phyloP scores from a whole-genome alignment of 768 basidiomycete genomes.

The Hemileccinum rubropunctum region DNA sequence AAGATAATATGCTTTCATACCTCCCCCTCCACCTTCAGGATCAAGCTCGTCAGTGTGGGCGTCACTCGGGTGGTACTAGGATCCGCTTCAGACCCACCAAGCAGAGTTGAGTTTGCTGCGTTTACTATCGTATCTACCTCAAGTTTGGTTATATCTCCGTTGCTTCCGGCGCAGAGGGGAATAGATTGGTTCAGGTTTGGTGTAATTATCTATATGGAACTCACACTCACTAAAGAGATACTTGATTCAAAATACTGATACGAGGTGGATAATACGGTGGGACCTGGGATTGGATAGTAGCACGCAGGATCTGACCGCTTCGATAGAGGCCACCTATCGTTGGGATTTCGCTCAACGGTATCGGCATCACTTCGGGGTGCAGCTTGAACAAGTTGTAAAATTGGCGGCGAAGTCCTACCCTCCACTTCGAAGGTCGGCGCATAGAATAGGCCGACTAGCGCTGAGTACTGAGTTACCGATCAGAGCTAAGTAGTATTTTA shows the following conservation, averaged over 20 bases:
- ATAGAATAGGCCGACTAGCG: no score
- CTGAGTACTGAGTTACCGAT: no score
- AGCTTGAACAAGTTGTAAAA: no score
- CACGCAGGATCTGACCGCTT: conserved; percentile 33
- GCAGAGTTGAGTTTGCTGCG: conserved; percentile 71
- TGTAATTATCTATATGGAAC: neutral
- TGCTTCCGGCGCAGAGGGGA: conserved; percentile 38
- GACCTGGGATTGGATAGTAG: conserved; percentile 27
- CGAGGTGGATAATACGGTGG: conserved; percentile 31
- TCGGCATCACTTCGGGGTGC: conserved; percentile 7
- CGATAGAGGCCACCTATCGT: conserved; percentile 57
- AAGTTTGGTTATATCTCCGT: conserved; percentile 76
- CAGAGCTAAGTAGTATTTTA: no score
- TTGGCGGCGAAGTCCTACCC: no score
- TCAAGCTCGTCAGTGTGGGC: neutral
- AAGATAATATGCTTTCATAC: conserved; percentile 35
- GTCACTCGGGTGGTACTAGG: neutral
- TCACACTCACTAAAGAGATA: conserved; percentile 64
- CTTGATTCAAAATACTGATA: conserved; percentile 45
- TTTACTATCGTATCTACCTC: conserved; percentile 77
- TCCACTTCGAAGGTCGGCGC: no score
- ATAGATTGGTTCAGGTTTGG: neutral
- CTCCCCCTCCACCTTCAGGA: conserved; percentile 71
- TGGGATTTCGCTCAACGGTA: conserved; percentile 45
- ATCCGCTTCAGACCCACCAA: conserved; percentile 44